Conservation (phyloP, 179 eudicot genomes). For the Carnegiea gigantea region DNA sequence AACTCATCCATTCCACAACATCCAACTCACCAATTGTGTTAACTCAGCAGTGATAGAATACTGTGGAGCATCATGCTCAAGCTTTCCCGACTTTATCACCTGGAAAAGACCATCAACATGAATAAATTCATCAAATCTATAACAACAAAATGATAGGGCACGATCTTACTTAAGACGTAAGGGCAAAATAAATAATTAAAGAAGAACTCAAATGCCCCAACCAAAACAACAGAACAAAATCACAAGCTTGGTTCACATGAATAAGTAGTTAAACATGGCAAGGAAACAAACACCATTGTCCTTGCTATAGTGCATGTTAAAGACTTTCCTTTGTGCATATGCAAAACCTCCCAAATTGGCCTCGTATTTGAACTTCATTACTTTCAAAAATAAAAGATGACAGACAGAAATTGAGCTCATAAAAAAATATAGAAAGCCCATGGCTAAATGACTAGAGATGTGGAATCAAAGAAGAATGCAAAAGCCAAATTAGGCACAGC, state of each 20-base stretch:
- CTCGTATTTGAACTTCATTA: neutral
- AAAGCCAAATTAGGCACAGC: neutral
- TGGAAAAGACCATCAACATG: conserved; percentile 31
- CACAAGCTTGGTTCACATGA: neutral
- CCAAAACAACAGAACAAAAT: neutral
- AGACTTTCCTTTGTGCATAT: no score
- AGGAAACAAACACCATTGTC: neutral
- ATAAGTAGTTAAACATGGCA: neutral
- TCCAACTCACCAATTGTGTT: conserved; percentile 54
- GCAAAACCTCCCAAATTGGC: neutral
- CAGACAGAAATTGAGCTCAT: neutral
- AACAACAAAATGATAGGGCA: neutral
- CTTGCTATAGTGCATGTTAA: no score
- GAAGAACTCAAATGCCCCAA: neutral
- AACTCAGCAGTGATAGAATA: conserved; percentile 62
- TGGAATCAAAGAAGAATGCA: neutral
- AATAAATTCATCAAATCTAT: conserved; percentile 3
- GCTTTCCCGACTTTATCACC: conserved; percentile 82
- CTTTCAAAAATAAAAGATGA: neutral
- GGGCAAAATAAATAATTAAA: neutral
- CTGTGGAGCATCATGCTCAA: conserved; percentile 74
- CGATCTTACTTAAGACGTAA: neutral
- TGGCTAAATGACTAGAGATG: neutral
- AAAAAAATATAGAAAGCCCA: neutral
- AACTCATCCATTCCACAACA: conserved; percentile 13